Evolutionary conservation across 2,329 filamentous ascomycete species (phyloP).

Genomic region (Dichotomopilus funicola): DNA sequence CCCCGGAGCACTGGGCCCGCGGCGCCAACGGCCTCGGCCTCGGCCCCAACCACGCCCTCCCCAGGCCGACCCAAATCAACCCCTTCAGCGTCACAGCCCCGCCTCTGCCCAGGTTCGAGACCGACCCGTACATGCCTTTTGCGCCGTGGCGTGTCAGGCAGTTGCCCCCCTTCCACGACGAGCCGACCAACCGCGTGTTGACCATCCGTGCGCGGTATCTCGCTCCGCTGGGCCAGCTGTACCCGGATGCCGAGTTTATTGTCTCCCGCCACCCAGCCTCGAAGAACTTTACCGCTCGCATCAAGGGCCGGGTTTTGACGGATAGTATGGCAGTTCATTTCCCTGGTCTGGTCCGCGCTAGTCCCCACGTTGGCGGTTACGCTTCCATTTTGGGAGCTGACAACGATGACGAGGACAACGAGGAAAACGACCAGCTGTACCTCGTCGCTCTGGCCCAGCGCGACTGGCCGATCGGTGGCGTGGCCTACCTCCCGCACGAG

Average conservation of each 20-base stretch:
- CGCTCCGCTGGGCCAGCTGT: constrained; percentile 5
- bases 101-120: not conserved
- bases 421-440: not conserved
- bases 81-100: not conserved
- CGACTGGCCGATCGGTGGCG: constrained; percentile 9
- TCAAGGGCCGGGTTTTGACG: not conserved
- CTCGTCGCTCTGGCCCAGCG: not conserved
- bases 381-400: too few species aligned
- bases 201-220: not conserved
- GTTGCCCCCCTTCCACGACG: constrained; percentile 1
- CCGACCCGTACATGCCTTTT: constrained; percentile 4
- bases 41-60: too few species aligned
- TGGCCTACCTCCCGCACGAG: constrained; percentile 1
- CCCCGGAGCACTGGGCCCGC: not conserved
- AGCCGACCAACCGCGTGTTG: constrained; percentile 1
- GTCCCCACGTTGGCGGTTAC: too few species aligned
- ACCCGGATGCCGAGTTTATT: constrained; percentile 5
- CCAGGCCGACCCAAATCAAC: not conserved
- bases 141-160: not conserved
- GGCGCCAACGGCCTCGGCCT: too few species aligned
- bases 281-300: not conserved
- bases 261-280: not conserved
- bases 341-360: not conserved
- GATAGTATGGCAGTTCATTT: not conserved
- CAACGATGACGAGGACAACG: not conserved